Conservation (phyloP, 768 basidiomycete species). For the Leccinellum albellum region DNA sequence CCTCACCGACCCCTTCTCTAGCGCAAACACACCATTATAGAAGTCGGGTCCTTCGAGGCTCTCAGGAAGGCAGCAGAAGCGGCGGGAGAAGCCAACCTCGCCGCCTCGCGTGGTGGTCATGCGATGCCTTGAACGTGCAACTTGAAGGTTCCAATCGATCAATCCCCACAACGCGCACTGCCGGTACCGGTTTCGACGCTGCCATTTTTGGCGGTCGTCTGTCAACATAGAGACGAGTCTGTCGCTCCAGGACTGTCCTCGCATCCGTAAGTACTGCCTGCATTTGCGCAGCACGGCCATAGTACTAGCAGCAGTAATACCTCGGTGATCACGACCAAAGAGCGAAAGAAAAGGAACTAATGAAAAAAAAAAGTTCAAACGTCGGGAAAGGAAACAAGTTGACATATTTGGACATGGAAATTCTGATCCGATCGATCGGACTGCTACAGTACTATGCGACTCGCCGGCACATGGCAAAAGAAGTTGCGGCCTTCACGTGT, state of each 20-base stretch:
- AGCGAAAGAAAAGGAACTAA: not conserved
- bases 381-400: not conserved
- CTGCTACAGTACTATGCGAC: not conserved
- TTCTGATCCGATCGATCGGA: conserved; percentile 8
- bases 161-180: conserved; percentile 1
- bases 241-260: not conserved
- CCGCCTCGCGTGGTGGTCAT: conserved; percentile 10
- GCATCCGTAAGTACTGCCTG: not conserved
- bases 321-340: not conserved
- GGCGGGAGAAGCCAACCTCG: conserved; percentile 2
- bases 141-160: not conserved
- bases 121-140: not conserved
- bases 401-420: not conserved
- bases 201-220: not conserved
- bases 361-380: not conserved
- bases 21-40: not conserved
- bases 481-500: not conserved
- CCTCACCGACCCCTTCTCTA: not conserved
- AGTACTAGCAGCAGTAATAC: too few relatives aligned
- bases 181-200: not conserved
- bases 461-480: not conserved
- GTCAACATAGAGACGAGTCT: not conserved
- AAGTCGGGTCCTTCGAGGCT: not conserved
- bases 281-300: not conserved
- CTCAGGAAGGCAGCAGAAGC: not conserved